phyloP scores from a whole-genome alignment of 1,284 basidiomycete genomes.

The Exobasidium rhododendri region DNA sequence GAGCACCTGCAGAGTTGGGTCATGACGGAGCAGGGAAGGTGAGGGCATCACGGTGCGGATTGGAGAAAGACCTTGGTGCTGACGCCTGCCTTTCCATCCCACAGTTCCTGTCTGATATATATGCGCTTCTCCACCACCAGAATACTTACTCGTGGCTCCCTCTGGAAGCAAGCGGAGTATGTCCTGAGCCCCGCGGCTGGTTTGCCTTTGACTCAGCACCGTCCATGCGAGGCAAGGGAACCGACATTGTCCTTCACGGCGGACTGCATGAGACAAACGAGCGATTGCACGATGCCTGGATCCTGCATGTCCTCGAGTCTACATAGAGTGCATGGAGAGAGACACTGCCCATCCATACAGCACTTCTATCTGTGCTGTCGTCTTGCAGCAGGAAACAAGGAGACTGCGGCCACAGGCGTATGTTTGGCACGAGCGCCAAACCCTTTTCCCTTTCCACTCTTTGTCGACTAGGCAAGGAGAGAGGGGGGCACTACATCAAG shows the following conservation, averaged over 20 bases:
- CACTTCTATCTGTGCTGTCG: too few relatives aligned
- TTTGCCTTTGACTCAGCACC: slow-evolving; percentile 37
- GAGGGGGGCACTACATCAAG: too few relatives aligned
- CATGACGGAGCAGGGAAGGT: slow-evolving; percentile 53
- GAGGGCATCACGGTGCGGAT: slow-evolving; percentile 8
- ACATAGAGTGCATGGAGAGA: too few relatives aligned
- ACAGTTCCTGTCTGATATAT: slow-evolving; percentile 21
- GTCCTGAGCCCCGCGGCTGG: slow-evolving; percentile 49
- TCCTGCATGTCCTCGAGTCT: slow-evolving; percentile 32
- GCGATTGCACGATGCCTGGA: slow-evolving; percentile 51
- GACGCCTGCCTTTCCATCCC: not conserved
- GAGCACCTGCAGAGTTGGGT: slow-evolving; percentile 50
- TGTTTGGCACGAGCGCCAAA: too few relatives aligned
- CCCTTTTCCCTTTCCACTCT: too few relatives aligned
- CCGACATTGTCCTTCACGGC: slow-evolving; percentile 47
- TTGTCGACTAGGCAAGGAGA: too few relatives aligned
- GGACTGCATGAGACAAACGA: slow-evolving; percentile 53
- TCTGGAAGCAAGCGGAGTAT: not conserved
- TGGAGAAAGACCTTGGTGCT: not conserved
- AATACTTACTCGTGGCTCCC: not conserved
- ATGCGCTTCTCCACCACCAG: slow-evolving; percentile 9
- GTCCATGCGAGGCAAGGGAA: slow-evolving; percentile 5
- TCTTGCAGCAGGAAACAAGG: too few relatives aligned
- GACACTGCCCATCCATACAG: too few relatives aligned
- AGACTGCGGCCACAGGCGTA: too few relatives aligned